These are phyloP conservation scores for Chara braunii DNA, from an alignment of 139 green algal species.

Conservation along the genomic window DNA sequence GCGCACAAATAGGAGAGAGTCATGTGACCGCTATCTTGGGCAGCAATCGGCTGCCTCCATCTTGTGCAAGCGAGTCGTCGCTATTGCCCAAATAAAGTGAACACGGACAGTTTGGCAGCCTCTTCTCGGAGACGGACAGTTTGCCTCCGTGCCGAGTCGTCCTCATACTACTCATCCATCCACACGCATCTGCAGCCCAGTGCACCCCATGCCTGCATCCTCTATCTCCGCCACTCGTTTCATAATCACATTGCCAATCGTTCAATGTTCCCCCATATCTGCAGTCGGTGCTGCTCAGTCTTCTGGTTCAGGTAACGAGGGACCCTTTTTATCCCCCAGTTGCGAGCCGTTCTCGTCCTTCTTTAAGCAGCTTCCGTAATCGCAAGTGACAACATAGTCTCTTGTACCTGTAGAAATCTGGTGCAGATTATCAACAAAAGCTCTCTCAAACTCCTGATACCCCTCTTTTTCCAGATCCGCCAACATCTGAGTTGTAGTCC, in stretches of 20 bases:
- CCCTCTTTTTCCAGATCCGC: conserved; percentile 75
- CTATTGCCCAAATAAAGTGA: too few species aligned
- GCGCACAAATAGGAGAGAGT: conserved; percentile 77
- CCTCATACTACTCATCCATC: conserved; percentile 64
- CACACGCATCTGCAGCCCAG: too few species aligned
- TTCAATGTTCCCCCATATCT: conserved; percentile 70
- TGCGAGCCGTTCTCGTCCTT: conserved; percentile 69
- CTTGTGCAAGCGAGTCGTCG: too few species aligned
- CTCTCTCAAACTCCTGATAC: conserved; percentile 81
- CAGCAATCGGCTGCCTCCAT: too few species aligned
- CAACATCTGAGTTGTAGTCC: conserved; percentile 80
- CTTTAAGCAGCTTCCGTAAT: conserved; percentile 83
- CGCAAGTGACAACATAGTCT: conserved; percentile 59
- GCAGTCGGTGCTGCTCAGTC: conserved; percentile 55
- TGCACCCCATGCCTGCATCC: conserved; percentile 67
- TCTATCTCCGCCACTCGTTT: conserved; percentile 83
- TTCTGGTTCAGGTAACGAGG: conserved; percentile 70
- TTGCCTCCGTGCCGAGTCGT: too few species aligned
- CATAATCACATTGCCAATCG: conserved; percentile 80
- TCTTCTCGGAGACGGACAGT: too few species aligned
- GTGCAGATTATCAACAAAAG: conserved; percentile 71
- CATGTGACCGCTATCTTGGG: too few species aligned
- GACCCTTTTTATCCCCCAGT: conserved; percentile 80
- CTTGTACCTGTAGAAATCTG: conserved; percentile 83
- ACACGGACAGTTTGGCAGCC: too few species aligned